Evolutionary conservation across 106 monocot genomes (phyloP).

Genomic region (Narthecium ossifragum): DNA sequence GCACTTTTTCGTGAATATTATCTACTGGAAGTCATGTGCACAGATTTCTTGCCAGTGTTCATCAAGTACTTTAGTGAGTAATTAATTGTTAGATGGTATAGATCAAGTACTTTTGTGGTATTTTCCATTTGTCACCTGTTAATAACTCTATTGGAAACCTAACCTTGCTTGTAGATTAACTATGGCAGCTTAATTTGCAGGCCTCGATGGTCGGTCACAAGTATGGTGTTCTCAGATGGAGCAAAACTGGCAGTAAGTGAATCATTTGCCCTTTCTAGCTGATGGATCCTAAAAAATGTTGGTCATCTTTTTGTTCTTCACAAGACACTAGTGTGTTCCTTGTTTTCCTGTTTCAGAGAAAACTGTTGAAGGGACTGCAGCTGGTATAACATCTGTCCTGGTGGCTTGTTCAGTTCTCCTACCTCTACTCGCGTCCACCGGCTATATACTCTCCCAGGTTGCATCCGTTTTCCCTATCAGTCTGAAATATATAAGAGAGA

Average conservation of each 20-base stretch:
- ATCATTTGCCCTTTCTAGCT: not conserved
- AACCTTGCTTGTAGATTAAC: no score
- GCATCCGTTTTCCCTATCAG: conserved; percentile 2
- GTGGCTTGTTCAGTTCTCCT: conserved; percentile 68
- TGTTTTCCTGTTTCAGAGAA: conserved; percentile 47
- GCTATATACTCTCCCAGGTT: conserved; percentile 86
- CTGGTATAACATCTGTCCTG: conserved; percentile 92
- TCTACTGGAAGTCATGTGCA: no score
- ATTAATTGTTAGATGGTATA: no score
- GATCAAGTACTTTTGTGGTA: no score
- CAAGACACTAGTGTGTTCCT: not conserved
- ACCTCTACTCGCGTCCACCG: conserved; percentile 69
- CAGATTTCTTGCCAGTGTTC: no score
- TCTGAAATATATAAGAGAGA: no score
- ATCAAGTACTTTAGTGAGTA: no score
- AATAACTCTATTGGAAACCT: not conserved
- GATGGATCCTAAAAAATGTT: no score
- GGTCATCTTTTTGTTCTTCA: not conserved
- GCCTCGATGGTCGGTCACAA: conserved; percentile 98
- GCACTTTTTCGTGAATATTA: no score
- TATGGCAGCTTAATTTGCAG: no score
- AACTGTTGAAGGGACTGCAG: conserved; percentile 95
- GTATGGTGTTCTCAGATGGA: conserved; percentile 94
- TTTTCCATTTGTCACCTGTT: no score
- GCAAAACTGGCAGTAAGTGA: conserved; percentile 90